Evolutionary conservation across 331 rosid genomes (phyloP).

Genomic region (Malus hybrid): DNA sequence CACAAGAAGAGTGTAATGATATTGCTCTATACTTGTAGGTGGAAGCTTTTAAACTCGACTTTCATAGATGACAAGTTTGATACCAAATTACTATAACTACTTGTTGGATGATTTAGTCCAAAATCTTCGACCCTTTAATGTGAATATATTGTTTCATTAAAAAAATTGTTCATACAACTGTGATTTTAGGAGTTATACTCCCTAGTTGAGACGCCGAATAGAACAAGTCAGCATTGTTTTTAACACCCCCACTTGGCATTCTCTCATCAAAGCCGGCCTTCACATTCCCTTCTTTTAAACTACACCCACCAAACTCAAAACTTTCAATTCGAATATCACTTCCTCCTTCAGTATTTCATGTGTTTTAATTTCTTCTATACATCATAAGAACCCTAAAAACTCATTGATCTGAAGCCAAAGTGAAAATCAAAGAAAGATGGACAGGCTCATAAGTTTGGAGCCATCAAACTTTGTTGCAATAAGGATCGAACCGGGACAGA

Average conservation of each 20-base stretch:
- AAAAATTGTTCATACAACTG: slow-evolving; percentile 1
- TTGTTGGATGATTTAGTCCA: too few species aligned
- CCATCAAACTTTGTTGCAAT: slow-evolving; percentile 61
- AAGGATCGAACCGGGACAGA: slow-evolving; percentile 48
- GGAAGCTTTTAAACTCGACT: too few species aligned
- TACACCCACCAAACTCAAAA: slow-evolving; percentile 1
- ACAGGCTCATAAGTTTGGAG: slow-evolving; percentile 67
- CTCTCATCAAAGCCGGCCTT: slow-evolving; percentile 29
- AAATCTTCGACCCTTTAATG: too few species aligned
- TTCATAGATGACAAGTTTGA: too few species aligned
- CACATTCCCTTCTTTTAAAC: not conserved
- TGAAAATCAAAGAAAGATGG: slow-evolving; percentile 31
- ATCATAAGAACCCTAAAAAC: not conserved
- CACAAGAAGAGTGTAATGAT: not conserved
- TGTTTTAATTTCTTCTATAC: not conserved
- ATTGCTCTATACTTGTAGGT: too few species aligned
- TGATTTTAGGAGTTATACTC: not conserved
- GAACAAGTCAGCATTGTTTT: slow-evolving; percentile 44
- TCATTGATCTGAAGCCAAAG: not conserved
- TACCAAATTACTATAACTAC: too few species aligned
- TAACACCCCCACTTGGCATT: slow-evolving; percentile 31
- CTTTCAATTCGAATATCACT: not conserved
- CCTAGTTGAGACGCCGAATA: slow-evolving; percentile 15
- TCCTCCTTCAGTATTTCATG: slow-evolving; percentile 7
- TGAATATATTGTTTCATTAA: too few species aligned